phyloP scores from a whole-genome alignment of 202 grass and related monocot species.

The Carex arenaria region DNA sequence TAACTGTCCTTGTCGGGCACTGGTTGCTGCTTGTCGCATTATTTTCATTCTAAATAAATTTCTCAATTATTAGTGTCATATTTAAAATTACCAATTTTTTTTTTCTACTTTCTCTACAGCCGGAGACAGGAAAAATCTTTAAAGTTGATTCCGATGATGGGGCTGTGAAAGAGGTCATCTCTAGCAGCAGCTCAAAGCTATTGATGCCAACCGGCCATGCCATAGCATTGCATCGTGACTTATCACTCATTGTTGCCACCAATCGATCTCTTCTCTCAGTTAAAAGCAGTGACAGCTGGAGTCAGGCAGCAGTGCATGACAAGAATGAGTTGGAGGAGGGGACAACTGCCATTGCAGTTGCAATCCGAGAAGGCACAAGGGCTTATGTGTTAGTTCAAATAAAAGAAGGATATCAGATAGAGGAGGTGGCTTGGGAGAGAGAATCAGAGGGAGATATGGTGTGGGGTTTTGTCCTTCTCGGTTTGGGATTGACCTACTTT shows the following conservation, averaged over 20 bases:
- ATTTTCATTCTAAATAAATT: background rate
- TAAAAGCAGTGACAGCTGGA: slow-evolving; percentile 17
- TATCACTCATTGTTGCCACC: background rate
- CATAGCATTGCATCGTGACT: background rate
- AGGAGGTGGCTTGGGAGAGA: slow-evolving; percentile 6
- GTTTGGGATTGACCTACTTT: background rate
- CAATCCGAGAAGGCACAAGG: slow-evolving; percentile 13
- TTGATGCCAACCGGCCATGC: background rate
- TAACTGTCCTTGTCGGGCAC: background rate
- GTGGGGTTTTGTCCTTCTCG: slow-evolving; percentile 10
- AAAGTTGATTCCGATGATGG: slow-evolving; percentile 19
- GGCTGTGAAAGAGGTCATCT: background rate
- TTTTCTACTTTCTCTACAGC: background rate
- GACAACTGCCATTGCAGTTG: background rate
- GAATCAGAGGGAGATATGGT: slow-evolving; percentile 19
- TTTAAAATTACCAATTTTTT: background rate
- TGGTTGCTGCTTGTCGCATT: no score
- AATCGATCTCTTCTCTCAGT: background rate
- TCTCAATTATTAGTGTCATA: background rate
- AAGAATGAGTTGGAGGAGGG: background rate
- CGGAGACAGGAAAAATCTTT: background rate
- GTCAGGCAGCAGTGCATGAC: background rate
- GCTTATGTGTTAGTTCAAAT: slow-evolving; percentile 3
- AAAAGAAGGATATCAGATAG: slow-evolving; percentile 7
- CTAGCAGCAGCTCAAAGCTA: background rate